phyloP scores from a whole-genome alignment of 148 eudicot genomes.

The Linanthus parryae region DNA sequence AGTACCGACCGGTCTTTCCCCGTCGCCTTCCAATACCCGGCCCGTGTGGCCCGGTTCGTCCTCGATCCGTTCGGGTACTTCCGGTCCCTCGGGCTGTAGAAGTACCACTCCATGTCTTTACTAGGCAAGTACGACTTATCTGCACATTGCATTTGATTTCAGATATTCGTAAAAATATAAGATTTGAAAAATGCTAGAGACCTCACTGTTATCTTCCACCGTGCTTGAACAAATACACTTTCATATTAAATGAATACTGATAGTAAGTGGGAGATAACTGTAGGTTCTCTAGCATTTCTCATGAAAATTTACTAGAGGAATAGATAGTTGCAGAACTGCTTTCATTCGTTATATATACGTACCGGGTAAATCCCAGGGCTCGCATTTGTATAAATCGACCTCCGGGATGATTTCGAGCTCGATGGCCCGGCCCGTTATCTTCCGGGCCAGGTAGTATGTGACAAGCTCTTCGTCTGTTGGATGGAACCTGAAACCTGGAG shows the following conservation, averaged over 20 bases:
- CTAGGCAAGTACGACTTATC: conserved; percentile 61
- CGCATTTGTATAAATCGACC: conserved; percentile 48
- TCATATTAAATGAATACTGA: too few relatives aligned
- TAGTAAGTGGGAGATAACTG: too few relatives aligned
- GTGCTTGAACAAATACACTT: too few relatives aligned
- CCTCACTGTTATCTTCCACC: too few relatives aligned
- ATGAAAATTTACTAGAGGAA: too few relatives aligned
- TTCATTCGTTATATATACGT: too few relatives aligned
- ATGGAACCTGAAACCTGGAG: conserved; percentile 44
- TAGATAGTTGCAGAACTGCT: too few relatives aligned
- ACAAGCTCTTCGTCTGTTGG: conserved; percentile 47
- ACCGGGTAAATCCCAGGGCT: conserved; percentile 44
- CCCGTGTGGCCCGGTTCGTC: conserved; percentile 58
- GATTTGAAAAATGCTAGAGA: too few relatives aligned
- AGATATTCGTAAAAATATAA: too few relatives aligned
- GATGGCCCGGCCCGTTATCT: conserved; percentile 42
- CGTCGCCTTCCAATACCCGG: conserved; percentile 66
- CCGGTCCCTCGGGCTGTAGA: conserved; percentile 52
- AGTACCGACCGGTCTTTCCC: conserved; percentile 55
- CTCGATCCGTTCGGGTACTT: conserved; percentile 78
- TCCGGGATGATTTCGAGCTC: conserved; percentile 47
- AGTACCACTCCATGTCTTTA: conserved; percentile 70
- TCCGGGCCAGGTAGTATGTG: conserved; percentile 44
- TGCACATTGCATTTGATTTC: too few relatives aligned
- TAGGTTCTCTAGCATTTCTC: too few relatives aligned